Conservation (phyloP, 1,139 yeast genomes). For the Lodderomyces elongisporus region DNA sequence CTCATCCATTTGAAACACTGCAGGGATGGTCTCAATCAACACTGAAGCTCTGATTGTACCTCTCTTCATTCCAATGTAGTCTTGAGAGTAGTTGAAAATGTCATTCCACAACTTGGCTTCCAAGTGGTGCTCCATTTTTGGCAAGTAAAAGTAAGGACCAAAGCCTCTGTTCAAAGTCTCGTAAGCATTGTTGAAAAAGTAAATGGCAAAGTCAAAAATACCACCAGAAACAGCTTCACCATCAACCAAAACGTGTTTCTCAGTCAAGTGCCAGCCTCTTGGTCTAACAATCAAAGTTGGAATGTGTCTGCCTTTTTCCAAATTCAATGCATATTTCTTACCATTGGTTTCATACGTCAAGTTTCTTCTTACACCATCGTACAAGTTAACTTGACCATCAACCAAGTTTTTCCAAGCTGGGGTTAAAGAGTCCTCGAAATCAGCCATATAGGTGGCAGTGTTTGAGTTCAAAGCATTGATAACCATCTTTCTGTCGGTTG, state of each 20-base stretch:
- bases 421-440: constrained; percentile 89
- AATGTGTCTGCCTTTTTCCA: constrained; percentile 37
- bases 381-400: constrained; percentile 86
- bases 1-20: constrained; percentile 79
- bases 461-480: constrained; percentile 86
- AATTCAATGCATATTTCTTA: constrained; percentile 58
- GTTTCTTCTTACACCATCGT: constrained; percentile 75
- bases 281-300: constrained; percentile 82
- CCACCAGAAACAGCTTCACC: constrained; percentile 74
- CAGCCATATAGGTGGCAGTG: constrained; percentile 92
- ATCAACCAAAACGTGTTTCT: constrained; percentile 67
- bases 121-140: constrained; percentile 76
- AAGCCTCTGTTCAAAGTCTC: constrained; percentile 56
- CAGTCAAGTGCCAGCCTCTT: constrained; percentile 82
- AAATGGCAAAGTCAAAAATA: constrained; percentile 71
- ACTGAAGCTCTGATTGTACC: constrained; percentile 80
- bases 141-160: constrained; percentile 76
- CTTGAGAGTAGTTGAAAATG: constrained; percentile 65
- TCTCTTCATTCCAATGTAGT: constrained; percentile 57
- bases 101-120: constrained; percentile 81
- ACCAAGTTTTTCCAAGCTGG: constrained; percentile 93
- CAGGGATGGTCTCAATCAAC: constrained; percentile 69
- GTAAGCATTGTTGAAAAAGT: constrained; percentile 68
- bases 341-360: constrained; percentile 53
- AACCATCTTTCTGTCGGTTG: constrained; percentile 87